A percentile compares a stretch with the other conserved stretches of the same genome.
Evolutionary conservation across 2,329 filamentous ascomycete species (phyloP).

Genomic region (Aspergillus ruber): DNA sequence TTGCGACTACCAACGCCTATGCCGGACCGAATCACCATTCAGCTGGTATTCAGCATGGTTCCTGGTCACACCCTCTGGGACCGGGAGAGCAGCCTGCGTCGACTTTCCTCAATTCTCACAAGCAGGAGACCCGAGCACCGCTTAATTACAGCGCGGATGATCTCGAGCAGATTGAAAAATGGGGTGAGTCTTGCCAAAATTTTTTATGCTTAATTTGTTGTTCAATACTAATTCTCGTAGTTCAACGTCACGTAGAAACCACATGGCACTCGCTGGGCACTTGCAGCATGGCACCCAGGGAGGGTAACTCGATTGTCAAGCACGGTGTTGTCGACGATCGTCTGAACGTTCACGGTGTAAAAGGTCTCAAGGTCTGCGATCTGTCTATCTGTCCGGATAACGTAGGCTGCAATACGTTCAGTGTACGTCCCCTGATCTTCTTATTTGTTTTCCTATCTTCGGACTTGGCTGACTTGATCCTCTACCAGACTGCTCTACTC

Average conservation of each 20-base stretch:
- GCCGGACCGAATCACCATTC: conserved; percentile 66
- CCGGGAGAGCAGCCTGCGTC: conserved; percentile 46
- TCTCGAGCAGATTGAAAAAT: conserved; percentile 58
- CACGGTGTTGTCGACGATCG: conserved; percentile 67
- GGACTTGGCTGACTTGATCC: neutral
- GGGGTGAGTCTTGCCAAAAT: conserved; percentile 28
- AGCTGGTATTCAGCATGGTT: conserved; percentile 65
- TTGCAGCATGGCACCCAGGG: conserved; percentile 68
- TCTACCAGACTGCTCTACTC: conserved; percentile 57
- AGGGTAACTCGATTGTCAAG: conserved; percentile 75
- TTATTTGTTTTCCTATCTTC: neutral
- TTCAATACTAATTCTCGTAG: conserved; percentile 17
- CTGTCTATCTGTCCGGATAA: conserved; percentile 72
- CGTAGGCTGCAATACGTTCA: conserved; percentile 62
- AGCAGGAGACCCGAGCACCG: conserved; percentile 54
- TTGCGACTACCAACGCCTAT: conserved; percentile 68
- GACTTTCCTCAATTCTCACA: conserved; percentile 58
- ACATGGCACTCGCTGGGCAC: conserved; percentile 66
- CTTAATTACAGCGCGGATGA: conserved; percentile 57
- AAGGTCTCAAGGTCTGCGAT: conserved; percentile 72
- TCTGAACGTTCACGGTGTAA: conserved; percentile 69
- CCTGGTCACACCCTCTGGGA: conserved; percentile 59
- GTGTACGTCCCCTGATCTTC: conserved; percentile 20
- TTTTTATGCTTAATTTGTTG: neutral
- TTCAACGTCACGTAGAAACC: conserved; percentile 67